Percentiles rank a stretch among this genome's conserved stretches.
Evolutionary conservation across 768 basidiomycete genomes (phyloP).

Genomic region (button mushroom (Agaricus bisporus)): DNA sequence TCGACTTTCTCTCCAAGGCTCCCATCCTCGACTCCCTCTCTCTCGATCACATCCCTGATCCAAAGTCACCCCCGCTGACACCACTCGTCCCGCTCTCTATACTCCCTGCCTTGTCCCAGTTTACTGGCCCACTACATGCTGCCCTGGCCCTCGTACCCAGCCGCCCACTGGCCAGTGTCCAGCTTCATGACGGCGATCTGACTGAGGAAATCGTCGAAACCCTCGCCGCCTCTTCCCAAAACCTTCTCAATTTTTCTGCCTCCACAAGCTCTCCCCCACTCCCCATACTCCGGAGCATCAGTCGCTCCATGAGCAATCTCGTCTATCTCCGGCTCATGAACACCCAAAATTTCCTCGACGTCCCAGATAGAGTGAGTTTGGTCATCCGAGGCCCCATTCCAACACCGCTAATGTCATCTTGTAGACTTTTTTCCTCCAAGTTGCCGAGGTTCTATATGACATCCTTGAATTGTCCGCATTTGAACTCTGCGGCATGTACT

Average conservation of each 20-base stretch:
- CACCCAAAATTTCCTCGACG: conserved; percentile 42
- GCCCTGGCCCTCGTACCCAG: conserved; percentile 56
- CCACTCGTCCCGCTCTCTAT: conserved; percentile 30
- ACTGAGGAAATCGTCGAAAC: conserved; percentile 47
- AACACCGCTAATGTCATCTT: conserved; percentile 10
- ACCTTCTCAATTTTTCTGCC: conserved; percentile 51
- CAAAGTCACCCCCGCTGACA: conserved; percentile 15
- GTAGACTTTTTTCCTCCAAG: conserved; percentile 31
- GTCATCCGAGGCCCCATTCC: conserved; percentile 5
- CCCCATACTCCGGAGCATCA: conserved; percentile 50
- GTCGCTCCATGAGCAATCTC: conserved; percentile 51
- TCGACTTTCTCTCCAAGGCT: conserved; percentile 50
- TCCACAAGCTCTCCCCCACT: conserved; percentile 54
- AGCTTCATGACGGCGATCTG: conserved; percentile 56
- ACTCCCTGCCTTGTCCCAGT: conserved; percentile 44
- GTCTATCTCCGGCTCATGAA: conserved; percentile 64
- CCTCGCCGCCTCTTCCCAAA: conserved; percentile 44
- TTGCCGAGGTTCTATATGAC: conserved; percentile 35
- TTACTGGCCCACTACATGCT: conserved; percentile 54
- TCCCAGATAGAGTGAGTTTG: conserved; percentile 45
- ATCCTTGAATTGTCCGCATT: conserved; percentile 60
- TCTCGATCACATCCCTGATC: conserved; percentile 33
- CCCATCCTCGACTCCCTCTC: conserved; percentile 53
- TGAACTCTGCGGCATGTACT: conserved; percentile 73
- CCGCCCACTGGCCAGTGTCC: conserved; percentile 58